Evolutionary conservation across 805 yeast genomes (phyloP).

Genomic region (Yarrowia yakushimensis): DNA sequence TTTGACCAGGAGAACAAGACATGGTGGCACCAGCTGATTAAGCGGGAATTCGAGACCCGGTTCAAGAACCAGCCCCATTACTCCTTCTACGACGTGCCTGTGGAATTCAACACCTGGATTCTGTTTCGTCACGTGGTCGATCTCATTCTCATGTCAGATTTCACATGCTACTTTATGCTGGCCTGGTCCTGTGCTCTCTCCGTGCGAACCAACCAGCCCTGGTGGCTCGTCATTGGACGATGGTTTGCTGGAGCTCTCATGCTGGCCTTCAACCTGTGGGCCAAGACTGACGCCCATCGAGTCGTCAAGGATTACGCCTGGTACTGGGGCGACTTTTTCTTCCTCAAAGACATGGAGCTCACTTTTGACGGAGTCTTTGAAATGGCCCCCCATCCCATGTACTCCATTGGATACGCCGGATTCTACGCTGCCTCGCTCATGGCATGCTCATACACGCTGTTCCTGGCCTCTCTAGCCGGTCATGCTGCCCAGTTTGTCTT

Average conservation of each 20-base stretch:
- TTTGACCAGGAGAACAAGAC: constrained; percentile 40
- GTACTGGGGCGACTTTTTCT: constrained; percentile 95
- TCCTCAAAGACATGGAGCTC: constrained; percentile 63
- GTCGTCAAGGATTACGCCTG: constrained; percentile 88
- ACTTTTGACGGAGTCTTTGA: constrained; percentile 87
- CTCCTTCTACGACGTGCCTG: constrained; percentile 48
- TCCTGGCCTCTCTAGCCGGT: constrained; percentile 66
- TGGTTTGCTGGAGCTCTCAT: constrained; percentile 56
- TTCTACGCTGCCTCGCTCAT: constrained; percentile 80
- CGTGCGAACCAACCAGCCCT: constrained; percentile 44
- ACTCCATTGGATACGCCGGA: constrained; percentile 83
- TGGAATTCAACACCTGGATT: constrained; percentile 80
- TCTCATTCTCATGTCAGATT: constrained; percentile 79
- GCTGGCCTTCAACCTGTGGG: constrained; percentile 76
- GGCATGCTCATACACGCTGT: constrained; percentile 66
- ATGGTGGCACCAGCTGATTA: constrained; percentile 43
- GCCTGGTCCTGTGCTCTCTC: constrained; percentile 43
- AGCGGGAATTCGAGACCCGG: constrained; percentile 47
- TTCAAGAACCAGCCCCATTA: constrained; percentile 41
- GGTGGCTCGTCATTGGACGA: constrained; percentile 48
- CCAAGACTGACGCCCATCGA: constrained; percentile 80
- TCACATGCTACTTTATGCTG: constrained; percentile 65
- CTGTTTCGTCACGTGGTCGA: constrained; percentile 76
- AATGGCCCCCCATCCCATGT: constrained; percentile 91
- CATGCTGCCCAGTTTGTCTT: constrained; percentile 76